Evolutionary conservation across 208 protist genomes (phyloP).

Genomic region (Trichomonas tenax): DNA sequence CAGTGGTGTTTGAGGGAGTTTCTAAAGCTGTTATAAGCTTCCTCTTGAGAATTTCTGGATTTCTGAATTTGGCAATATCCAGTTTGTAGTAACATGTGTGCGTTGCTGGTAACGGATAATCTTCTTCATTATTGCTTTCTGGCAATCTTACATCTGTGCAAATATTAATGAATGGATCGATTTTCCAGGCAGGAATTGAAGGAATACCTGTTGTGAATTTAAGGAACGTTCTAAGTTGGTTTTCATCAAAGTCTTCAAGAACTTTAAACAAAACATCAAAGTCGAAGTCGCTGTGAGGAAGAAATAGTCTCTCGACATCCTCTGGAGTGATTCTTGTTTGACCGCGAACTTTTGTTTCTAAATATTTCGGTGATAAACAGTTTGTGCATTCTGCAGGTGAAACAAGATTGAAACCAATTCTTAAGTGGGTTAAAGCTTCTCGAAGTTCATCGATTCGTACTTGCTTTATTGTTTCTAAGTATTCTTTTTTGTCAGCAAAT

Average conservation of each 20-base stretch:
- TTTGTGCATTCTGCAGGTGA: background rate
- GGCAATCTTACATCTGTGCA: no score
- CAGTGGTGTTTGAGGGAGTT: no score
- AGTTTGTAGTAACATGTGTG: no score
- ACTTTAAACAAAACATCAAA: background rate
- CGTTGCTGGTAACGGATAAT: no score
- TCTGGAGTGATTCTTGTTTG: background rate
- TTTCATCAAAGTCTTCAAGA: background rate
- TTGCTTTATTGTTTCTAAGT: background rate
- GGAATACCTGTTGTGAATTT: background rate
- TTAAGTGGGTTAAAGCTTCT: background rate
- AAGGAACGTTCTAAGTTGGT: background rate
- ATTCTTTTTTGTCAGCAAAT: background rate
- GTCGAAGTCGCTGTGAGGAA: background rate
- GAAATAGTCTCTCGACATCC: background rate
- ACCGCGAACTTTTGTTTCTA: background rate
- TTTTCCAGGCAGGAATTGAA: background rate
- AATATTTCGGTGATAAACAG: background rate
- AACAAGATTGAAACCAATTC: background rate
- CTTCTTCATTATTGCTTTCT: no score
- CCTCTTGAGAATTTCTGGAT: no score
- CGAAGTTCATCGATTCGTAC: background rate
- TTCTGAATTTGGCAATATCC: no score
- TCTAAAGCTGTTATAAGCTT: no score
- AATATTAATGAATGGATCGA: background rate